These are phyloP conservation scores for Hibiscus syriacus DNA, from an alignment of 345 rosid species.

Conservation along the genomic window DNA sequence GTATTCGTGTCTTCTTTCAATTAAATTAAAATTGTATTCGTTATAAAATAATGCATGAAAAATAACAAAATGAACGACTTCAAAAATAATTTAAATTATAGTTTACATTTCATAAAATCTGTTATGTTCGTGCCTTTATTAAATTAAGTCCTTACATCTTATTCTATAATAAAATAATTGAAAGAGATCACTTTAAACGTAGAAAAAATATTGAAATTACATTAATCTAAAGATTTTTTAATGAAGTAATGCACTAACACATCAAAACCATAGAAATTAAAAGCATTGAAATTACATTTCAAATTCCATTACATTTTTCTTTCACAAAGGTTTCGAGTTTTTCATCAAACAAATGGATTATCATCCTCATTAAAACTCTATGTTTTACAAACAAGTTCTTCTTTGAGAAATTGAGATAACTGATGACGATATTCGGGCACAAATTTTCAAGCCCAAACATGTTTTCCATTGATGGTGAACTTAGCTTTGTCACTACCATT, in stretches of 20 bases:
- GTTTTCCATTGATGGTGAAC: constrained; percentile 60
- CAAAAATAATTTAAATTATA: too few species aligned
- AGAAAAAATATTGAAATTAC: not conserved
- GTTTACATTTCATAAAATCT: too few species aligned
- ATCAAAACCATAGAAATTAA: not conserved
- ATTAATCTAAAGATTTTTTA: too few species aligned
- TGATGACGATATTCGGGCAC: constrained; percentile 26
- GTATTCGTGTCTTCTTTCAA: too few species aligned
- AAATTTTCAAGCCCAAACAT: constrained; percentile 59
- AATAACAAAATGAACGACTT: too few species aligned
- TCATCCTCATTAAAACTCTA: not conserved
- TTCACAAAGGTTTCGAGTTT: not conserved
- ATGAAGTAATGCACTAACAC: not conserved
- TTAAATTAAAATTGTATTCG: too few species aligned
- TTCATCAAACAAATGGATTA: not conserved
- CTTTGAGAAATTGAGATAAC: too few species aligned
- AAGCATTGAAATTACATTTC: not conserved
- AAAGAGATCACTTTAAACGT: not conserved
- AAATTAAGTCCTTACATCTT: too few species aligned
- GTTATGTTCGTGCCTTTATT: too few species aligned
- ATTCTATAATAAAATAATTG: not conserved
- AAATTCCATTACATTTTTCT: not conserved
- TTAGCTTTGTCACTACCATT: constrained; percentile 29
- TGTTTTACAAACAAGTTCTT: not conserved
- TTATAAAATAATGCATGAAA: too few species aligned